Evolutionary conservation across 805 yeast genomes (phyloP).

Genomic region (Candida sanyiensis): DNA sequence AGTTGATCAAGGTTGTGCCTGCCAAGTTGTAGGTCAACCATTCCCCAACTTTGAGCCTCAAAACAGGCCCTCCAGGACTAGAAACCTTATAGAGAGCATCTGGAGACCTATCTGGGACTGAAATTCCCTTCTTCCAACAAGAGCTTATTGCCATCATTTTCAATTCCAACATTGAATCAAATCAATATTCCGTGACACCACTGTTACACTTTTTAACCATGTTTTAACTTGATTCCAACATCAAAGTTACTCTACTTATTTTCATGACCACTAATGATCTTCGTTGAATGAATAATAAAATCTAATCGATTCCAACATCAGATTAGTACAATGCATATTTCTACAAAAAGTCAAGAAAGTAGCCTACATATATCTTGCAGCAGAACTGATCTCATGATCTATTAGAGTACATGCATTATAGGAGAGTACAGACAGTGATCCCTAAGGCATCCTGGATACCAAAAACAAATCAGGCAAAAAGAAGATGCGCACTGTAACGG

Average conservation of each 20-base stretch:
- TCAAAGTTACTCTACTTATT: conserved; percentile 4
- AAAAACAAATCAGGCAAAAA: no score
- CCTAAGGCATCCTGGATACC: no score
- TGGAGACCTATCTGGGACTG: no score
- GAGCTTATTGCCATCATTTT: conserved; percentile 4
- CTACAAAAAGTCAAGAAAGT: background rate
- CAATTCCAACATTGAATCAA: conserved; percentile 21
- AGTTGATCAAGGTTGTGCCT: conserved; percentile 16
- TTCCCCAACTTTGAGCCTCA: background rate
- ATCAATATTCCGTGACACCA: background rate
- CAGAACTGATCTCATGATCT: no score
- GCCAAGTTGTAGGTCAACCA: conserved; percentile 24
- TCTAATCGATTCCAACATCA: conserved; percentile 11
- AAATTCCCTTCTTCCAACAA: conserved; percentile 15
- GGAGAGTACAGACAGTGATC: no score
- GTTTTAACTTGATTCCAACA: conserved; percentile 10
- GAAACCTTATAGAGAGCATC: conserved; percentile 2
- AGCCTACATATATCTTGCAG: no score
- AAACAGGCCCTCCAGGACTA: background rate
- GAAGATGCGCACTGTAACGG: no score
- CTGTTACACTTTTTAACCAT: background rate
- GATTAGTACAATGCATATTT: conserved; percentile 6
- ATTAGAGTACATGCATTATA: conserved; percentile 5
- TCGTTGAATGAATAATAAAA: conserved; percentile 1
- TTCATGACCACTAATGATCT: conserved; percentile 5